Evolutionary conservation across 306 rosid genomes (phyloP), one percentile per base, ranked within the genome.

Genomic region (Casuarina equisetifolia): DNA sequence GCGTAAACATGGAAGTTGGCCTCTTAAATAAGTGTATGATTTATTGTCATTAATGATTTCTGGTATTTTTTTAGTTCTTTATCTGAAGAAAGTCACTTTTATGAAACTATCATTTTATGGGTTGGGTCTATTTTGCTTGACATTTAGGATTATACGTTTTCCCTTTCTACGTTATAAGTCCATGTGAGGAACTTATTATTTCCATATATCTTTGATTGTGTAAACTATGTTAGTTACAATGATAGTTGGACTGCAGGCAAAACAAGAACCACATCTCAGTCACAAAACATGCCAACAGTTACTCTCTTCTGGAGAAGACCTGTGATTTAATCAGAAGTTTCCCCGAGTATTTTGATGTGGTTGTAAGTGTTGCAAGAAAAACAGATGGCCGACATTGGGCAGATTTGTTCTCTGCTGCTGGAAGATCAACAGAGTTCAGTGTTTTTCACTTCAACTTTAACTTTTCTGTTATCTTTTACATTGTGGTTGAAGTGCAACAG

Each of bases 351-450:
- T 89, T 89, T 76, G 98, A 92, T 81, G 97, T 95, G 72, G 96
- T 95, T 74, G 97, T 95, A 72, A 95, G 99, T 87, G 99, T 95
- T 53, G 99, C 97, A 79, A 88, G 99, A 86, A 92, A 95, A 90
- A 95, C 99, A 49, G 99, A 95, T 87, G 99, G 96, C 84, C 92
- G 97, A 80, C 98, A 95, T 87, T 92, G 99, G 99, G 93, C 97
- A 10, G 99, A 95, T 83, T 85, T 95, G 82, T 92, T 95, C 82
- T 81, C 96, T 32, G 91, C 99, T 53, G 99, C 99, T 61, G 99
- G 99, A 81, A 86, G 91, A 92, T 91, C 99, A 70, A 91, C 99
- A 39, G 99, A 95, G 97, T 95, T 88, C 57, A 72, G 82, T 64
- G 81, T 70, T 81, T 70, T 81, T 78, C 53, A 59, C 52, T 48